Conservation (phyloP, 83 land plant genomes). For the Larix sibirica region DNA sequence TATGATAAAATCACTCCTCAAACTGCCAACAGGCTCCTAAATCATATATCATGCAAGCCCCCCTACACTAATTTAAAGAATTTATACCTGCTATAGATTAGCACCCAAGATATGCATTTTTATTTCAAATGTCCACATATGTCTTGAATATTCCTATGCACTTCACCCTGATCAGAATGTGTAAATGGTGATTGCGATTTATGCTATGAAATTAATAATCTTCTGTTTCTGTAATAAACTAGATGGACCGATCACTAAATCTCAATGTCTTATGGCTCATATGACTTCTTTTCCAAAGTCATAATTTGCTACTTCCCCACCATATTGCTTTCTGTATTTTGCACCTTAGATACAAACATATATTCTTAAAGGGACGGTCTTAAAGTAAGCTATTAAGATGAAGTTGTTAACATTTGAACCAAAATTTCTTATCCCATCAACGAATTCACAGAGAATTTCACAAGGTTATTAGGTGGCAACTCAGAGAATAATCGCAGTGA, state of each 20-base stretch:
- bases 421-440: not conserved
- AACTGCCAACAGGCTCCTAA: not conserved
- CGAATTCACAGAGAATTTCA: not conserved
- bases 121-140: not conserved
- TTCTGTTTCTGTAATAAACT: too few species aligned
- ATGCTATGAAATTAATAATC: not conserved
- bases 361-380: not conserved
- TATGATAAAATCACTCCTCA: not conserved
- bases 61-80: not conserved
- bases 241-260: not conserved
- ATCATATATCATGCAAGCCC: not conserved
- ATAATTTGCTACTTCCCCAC: not conserved
- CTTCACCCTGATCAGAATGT: not conserved
- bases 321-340: not conserved
- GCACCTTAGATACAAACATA: slow-evolving; percentile 1
- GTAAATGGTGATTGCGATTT: not conserved
- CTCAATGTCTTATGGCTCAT: not conserved
- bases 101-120: not conserved
- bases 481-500: not conserved
- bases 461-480: not conserved
- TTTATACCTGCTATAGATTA: not conserved
- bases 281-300: not conserved
- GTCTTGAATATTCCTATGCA: not conserved
- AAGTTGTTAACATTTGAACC: not conserved
- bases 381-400: too few species aligned